Conservation (phyloP, 2,329 filamentous ascomycete species). For the Sporothrix sp. region DNA sequence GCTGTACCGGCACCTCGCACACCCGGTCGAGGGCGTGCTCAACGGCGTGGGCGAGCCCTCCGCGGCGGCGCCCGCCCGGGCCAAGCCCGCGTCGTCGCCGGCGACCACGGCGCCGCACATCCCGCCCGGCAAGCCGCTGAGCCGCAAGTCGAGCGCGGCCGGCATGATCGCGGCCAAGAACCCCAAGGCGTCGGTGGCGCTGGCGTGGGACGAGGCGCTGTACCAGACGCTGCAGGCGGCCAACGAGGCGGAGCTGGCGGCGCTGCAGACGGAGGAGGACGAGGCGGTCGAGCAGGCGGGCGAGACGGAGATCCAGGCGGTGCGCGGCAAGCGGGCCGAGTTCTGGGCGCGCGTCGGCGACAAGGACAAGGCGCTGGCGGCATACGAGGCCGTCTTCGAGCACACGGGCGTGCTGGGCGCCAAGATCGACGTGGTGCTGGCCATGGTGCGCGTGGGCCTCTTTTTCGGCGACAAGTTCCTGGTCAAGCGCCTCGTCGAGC, state of each 20-base stretch:
- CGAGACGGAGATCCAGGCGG: slow-evolving; percentile 88
- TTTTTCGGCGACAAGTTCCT: slow-evolving; percentile 92
- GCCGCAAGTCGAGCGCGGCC: slow-evolving; percentile 59
- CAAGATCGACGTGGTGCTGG: slow-evolving; percentile 94
- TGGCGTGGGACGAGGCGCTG: slow-evolving; percentile 85
- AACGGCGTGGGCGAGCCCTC: slow-evolving; percentile 60
- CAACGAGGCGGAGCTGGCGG: slow-evolving; percentile 68
- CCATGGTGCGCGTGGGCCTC: slow-evolving; percentile 88
- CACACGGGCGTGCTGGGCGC: slow-evolving; percentile 95
- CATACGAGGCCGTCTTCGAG: slow-evolving; percentile 87
- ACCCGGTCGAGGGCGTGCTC: slow-evolving; percentile 71
- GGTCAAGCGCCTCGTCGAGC: slow-evolving; percentile 89
- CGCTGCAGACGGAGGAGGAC: slow-evolving; percentile 76
- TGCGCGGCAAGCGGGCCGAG: slow-evolving; percentile 88
- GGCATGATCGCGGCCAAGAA: slow-evolving; percentile 68
- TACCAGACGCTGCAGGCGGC: slow-evolving; percentile 69
- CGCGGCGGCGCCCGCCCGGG: slow-evolving; percentile 20
- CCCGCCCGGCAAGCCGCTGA: slow-evolving; percentile 40
- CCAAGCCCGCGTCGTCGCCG: not conserved
- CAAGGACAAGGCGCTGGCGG: slow-evolving; percentile 92
- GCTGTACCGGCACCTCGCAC: slow-evolving; percentile 74
- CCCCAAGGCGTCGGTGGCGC: slow-evolving; percentile 51
- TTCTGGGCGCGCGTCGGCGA: slow-evolving; percentile 94
- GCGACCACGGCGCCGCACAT: slow-evolving; percentile 15
- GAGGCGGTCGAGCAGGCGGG: slow-evolving; percentile 93